A percentile compares a stretch with the other conserved stretches of the same genome.
Evolutionary conservation across 2,329 filamentous ascomycete species (phyloP).

Genomic region (Beauveria sp.): DNA sequence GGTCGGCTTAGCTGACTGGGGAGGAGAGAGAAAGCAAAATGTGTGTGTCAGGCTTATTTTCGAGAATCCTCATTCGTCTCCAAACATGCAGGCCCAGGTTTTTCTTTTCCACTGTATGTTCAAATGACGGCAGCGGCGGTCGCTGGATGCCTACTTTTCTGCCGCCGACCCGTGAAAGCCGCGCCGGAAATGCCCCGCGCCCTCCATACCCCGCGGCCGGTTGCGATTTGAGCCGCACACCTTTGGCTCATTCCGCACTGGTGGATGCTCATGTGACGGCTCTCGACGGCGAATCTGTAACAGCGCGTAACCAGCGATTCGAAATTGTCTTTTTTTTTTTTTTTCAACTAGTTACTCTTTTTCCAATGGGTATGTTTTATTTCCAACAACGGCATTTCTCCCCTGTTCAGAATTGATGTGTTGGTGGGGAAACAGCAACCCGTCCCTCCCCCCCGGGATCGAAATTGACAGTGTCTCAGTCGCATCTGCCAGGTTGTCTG

Average conservation of each 20-base stretch:
- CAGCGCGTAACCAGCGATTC: too few species aligned
- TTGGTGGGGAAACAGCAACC: conserved; percentile 1
- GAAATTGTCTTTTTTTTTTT: neutral
- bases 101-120: neutral
- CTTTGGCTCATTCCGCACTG: neutral
- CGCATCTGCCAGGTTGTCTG: neutral
- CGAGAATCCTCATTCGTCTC: conserved; percentile 1
- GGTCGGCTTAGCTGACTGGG: conserved; percentile 1
- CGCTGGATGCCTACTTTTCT: neutral
- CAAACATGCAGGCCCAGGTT: too few species aligned
- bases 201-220: neutral
- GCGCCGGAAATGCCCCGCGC: conserved; percentile 10
- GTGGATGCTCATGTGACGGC: conserved; percentile 3
- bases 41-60: conserved; percentile 7
- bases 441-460: neutral
- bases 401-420: neutral
- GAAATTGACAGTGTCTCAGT: conserved; percentile 1
- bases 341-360: neutral
- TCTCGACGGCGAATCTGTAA: neutral
- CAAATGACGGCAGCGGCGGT: neutral
- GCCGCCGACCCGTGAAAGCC: neutral
- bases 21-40: neutral
- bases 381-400: neutral
- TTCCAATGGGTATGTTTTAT: neutral
- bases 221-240: neutral